Conservation (phyloP, 768 basidiomycete species). For the Pholiota molesta region DNA sequence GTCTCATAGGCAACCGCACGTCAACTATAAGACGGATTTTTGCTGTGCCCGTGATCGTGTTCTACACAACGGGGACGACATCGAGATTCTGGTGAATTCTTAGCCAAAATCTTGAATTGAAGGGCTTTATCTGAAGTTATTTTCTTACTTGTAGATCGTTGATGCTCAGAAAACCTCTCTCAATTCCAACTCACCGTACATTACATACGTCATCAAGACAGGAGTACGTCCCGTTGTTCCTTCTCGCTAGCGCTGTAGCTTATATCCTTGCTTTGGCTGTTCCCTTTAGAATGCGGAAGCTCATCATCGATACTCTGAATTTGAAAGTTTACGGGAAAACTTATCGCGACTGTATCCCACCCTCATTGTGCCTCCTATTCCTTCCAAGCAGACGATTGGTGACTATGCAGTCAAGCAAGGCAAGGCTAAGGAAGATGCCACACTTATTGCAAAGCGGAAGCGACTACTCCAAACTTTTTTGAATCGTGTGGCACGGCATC, state of each 20-base stretch:
- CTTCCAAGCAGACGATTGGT: constrained; percentile 92
- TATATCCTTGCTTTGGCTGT: constrained; percentile 4
- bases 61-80: constrained; percentile 81
- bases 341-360: constrained; percentile 92
- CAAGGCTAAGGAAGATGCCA: constrained; percentile 94
- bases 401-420: constrained; percentile 98
- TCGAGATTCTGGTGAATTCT: constrained; percentile 73
- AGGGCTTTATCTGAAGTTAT: constrained; percentile 11
- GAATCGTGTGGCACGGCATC: constrained; percentile 86
- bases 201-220: constrained; percentile 89
- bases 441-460: constrained; percentile 89
- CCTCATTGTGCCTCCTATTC: constrained; percentile 95
- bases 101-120: not conserved
- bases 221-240: constrained; percentile 54
- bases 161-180: constrained; percentile 95
- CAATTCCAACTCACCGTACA: constrained; percentile 88
- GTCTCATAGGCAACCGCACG: constrained; percentile 52
- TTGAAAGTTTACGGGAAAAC: constrained; percentile 86
- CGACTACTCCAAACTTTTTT: constrained; percentile 96
- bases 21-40: constrained; percentile 72
- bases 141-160: constrained; percentile 61
- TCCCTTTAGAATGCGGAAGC: constrained; percentile 71
- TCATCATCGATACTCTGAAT: constrained; percentile 94
- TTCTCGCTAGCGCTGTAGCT: constrained; percentile 5
- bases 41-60: constrained; percentile 78